phyloP scores from a whole-genome alignment of 768 basidiomycete genomes.

The Boletus subparvulus region DNA sequence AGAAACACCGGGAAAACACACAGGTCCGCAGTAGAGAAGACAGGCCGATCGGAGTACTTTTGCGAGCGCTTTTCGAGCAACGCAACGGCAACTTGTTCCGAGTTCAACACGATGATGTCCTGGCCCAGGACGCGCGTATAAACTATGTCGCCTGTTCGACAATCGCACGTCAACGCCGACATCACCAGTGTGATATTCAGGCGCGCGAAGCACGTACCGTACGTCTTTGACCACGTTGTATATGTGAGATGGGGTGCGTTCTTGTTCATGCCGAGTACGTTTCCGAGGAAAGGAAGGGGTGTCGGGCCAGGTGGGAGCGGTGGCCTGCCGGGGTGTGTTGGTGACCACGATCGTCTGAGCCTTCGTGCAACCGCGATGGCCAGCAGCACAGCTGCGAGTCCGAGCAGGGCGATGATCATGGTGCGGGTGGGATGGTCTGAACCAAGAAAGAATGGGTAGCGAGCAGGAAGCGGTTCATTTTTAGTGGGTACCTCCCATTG shows the following conservation, averaged over 20 bases:
- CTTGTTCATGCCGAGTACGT: neutral
- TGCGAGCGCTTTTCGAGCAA: neutral
- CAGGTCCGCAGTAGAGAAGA: neutral
- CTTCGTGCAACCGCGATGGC: neutral
- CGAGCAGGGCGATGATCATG: conserved; percentile 1
- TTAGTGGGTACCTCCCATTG: neutral
- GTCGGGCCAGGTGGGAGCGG: conserved; percentile 21
- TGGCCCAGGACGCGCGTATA: conserved; percentile 37
- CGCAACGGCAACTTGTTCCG: conserved; percentile 34
- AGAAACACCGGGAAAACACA: too few relatives aligned
- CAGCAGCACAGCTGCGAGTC: conserved; percentile 1
- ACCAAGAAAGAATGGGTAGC: neutral
- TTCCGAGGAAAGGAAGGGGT: conserved; percentile 16
- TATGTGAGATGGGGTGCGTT: neutral
- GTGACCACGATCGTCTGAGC: neutral
- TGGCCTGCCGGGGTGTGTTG: neutral
- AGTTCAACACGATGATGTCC: conserved; percentile 51
- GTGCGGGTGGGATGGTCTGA: neutral
- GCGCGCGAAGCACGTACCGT: neutral
- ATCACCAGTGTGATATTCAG: neutral
- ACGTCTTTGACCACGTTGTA: neutral
- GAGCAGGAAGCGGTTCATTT: neutral
- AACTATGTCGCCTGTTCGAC: conserved; percentile 7
- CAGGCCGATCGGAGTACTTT: neutral
- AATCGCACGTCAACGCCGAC: neutral